Evolutionary conservation across 768 basidiomycete species (phyloP), one percentile per base, ranked within the genome.

Genomic region (Suillus brevipes): DNA sequence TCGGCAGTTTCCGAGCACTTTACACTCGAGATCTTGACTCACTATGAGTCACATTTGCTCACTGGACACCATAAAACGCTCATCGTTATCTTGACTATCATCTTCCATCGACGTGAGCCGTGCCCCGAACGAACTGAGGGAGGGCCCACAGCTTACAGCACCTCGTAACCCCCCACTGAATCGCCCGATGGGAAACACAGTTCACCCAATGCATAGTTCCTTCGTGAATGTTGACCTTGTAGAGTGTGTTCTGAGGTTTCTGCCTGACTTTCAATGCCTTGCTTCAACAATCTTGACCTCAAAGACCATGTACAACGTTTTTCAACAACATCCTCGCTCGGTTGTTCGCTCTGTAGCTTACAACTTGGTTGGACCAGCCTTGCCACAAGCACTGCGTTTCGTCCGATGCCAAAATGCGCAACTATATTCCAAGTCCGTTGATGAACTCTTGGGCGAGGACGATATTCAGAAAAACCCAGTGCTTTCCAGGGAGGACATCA

Each of bases 231-330:
- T 72, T 67, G 78, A 81, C 55, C 65, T 78, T 50, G 68, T 74
- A 31, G 78, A 76, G 63, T 57, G 67, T 61, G 67, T 80, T 31
- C 66, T 80, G 34, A 67, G 47, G 6, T 66, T 63, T 52, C 25
- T 75, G 38, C 77, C 71, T 23, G 69, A 77, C 64, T 78, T 78
- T 43, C 42, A 67, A 6, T 71, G 72, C 23, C 68, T 80, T 45
- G 65, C 59, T 31, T 66, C 66, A 49, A 67, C 68, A 42, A 69
- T 78, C 43, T 69, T 71, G 38, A 67, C 77, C 28, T 75, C 74
- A 6, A 78, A 75, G 62, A 66, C 67, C n/a, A 70, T 78, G 59
- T 73, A 78, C 65, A 63, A 64, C 4, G 62, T 76, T 52, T 80
- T 73, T 63, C 69, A 69, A 37, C 57, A 45, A 16, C 76, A 74